Evolutionary conservation across 441 rosid genomes (phyloP).

Genomic region (Erysimum pusillum): DNA sequence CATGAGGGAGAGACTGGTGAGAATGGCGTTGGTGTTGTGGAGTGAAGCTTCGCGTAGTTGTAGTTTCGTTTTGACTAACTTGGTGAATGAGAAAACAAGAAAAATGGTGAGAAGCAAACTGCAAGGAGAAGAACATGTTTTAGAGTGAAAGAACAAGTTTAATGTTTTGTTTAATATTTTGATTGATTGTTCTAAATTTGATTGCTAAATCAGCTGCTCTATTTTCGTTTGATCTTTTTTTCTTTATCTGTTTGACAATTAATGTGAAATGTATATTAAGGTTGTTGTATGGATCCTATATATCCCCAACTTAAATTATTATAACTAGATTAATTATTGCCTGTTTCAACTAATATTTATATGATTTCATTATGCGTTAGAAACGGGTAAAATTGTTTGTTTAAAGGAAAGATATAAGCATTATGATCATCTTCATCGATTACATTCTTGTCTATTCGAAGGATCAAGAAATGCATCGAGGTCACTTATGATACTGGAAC

Average conservation of each 20-base stretch:
- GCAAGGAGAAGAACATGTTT: conserved; percentile 7
- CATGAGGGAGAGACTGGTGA: conserved; percentile 33
- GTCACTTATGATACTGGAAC: too few relatives aligned
- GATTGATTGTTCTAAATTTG: conserved; percentile 28
- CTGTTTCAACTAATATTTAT: too few relatives aligned
- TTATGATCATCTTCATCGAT: too few relatives aligned
- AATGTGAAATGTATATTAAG: conserved; percentile 38
- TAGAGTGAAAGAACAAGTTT: conserved; percentile 33
- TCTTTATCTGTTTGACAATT: conserved; percentile 24
- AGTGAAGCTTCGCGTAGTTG: conserved; percentile 28
- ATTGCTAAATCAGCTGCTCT: conserved; percentile 16
- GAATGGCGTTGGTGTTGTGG: conserved; percentile 28
- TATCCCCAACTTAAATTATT: conserved; percentile 1
- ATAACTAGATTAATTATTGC: too few relatives aligned
- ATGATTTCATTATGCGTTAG: background rate
- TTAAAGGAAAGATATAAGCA: too few relatives aligned
- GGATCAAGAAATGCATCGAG: too few relatives aligned
- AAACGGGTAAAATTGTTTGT: too few relatives aligned
- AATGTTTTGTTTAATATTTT: conserved; percentile 13
- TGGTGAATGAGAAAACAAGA: conserved; percentile 40
- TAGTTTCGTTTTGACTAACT: conserved; percentile 46
- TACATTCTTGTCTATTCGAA: too few relatives aligned
- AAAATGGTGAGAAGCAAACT: conserved; percentile 33
- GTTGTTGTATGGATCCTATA: background rate
- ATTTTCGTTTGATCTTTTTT: conserved; percentile 17